Evolutionary conservation across 192 early-diverging fungal genomes (phyloP).

Genomic region (Entomortierella lignicola): DNA sequence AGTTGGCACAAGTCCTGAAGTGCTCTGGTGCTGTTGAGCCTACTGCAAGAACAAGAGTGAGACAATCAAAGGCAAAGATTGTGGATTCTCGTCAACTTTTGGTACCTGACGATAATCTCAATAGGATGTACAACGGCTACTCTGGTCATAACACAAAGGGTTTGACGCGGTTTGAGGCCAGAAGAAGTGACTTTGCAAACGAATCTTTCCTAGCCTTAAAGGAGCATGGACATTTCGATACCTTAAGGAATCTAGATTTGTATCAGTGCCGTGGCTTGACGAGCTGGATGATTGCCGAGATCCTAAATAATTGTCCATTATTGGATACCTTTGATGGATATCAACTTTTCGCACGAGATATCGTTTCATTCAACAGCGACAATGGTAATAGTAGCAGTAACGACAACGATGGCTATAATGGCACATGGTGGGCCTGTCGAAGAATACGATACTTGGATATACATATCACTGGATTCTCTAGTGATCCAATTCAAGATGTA

Average conservation of each 20-base stretch:
- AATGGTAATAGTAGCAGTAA: neutral
- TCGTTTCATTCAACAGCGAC: neutral
- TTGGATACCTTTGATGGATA: slow-evolving; percentile 40
- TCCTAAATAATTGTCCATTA: slow-evolving; percentile 9
- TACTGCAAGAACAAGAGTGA: neutral
- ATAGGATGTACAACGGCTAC: too few relatives aligned
- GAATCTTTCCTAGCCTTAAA: slow-evolving; percentile 10
- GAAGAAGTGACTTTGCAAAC: slow-evolving; percentile 32
- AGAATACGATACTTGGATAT: slow-evolving; percentile 12
- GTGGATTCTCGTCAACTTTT: too few relatives aligned
- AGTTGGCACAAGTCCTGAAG: slow-evolving; percentile 14
- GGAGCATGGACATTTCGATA: slow-evolving; percentile 17
- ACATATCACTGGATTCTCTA: slow-evolving; percentile 17
- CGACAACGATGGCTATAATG: neutral
- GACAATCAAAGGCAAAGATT: too few relatives aligned
- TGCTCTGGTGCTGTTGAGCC: neutral
- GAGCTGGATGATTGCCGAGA: slow-evolving; percentile 23
- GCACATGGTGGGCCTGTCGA: slow-evolving; percentile 14
- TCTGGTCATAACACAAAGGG: neutral
- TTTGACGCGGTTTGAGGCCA: slow-evolving; percentile 9
- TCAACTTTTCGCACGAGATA: slow-evolving; percentile 13
- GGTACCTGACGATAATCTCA: too few relatives aligned
- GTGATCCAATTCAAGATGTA: neutral
- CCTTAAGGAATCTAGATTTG: slow-evolving; percentile 16
- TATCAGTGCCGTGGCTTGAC: slow-evolving; percentile 17